These are phyloP conservation scores for Xerophyta viscosa DNA, from an alignment of 106 monocot species.

Conservation along the genomic window DNA sequence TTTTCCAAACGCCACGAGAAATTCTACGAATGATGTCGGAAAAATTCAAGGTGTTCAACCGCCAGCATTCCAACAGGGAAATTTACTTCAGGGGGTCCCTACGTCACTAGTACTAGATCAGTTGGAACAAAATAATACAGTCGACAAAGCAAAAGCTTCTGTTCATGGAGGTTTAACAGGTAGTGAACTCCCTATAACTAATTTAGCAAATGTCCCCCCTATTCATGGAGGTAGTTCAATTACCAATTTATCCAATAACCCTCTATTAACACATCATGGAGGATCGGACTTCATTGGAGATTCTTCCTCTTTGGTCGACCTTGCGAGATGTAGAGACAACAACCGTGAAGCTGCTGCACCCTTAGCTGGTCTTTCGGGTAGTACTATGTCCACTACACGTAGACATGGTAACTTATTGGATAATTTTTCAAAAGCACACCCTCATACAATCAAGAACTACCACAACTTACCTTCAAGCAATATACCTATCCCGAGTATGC, in stretches of 20 bases:
- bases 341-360: constrained; percentile 30
- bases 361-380: constrained; percentile 17
- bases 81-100: no score
- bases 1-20: constrained; percentile 18
- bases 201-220: no score
- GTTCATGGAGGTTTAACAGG: constrained; percentile 20
- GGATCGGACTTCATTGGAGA: no score
- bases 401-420: constrained; percentile 8
- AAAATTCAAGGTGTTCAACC: constrained; percentile 28
- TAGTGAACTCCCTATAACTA: no score
- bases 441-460: constrained; percentile 19
- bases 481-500: not conserved
- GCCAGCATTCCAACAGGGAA: constrained; percentile 28
- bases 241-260: no score
- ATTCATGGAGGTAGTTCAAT: no score
- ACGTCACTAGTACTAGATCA: constrained; percentile 34
- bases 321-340: constrained; percentile 29
- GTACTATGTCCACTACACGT: constrained; percentile 6
- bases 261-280: constrained; percentile 18
- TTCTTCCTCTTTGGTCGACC: constrained; percentile 36
- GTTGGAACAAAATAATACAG: constrained; percentile 28
- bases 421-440: constrained; percentile 1
- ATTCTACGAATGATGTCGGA: no score
- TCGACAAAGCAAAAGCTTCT: constrained; percentile 26
- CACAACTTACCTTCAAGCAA: constrained; percentile 13